Evolutionary conservation across 257 asterid genomes (phyloP), one percentile per base, ranked within the genome.

Genomic region (Gardenia jasminoides): DNA sequence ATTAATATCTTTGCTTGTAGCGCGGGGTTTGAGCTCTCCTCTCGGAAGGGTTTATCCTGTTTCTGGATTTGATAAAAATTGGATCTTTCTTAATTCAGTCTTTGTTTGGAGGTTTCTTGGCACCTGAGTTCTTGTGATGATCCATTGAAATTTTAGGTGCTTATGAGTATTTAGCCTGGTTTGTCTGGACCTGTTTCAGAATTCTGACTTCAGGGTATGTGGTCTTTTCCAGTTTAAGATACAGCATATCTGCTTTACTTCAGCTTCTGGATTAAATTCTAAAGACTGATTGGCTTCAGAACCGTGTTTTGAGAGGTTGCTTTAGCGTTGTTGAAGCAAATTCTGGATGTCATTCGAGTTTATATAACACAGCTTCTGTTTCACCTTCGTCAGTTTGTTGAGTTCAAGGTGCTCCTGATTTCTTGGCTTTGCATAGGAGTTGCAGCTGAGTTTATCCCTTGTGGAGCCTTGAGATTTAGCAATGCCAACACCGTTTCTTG

Each of bases 381-480:
- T 66, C 61, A 15, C 50, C 22, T 28, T n/a, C 39, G 6, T n/a
- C 30, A 50, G 58, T 75, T 69, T 72, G 26, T 46, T n/a, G 58
- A 30, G 56, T 44, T 76, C 84, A 62, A 77, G 82, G 52, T 65
- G 70, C 56, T 48, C 70, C 36, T 58, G 71, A 65, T 74, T 69
- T 79, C 77, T 76, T 83, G 79, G 71, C 76, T 85, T 78, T 79
- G 79, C 77, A 61, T 61, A 77, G 72, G 78, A 67, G 28, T 71
- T 44, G 67, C 76, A 30, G 76, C 76, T 69, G 80, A 73, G 79
- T 43, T 77, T 78, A 80, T 81, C 66, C 46, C 61, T 83, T 80
- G 86, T 50, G 85, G 83, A 76, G 84, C 67, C 76, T 81, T 80
- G 48, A 70, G 75, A 41, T 74, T 76, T 72, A 85, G 89, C 80